Conservation (phyloP, 164 flowering plant genomes). For the Aristolochia fimbriata region DNA sequence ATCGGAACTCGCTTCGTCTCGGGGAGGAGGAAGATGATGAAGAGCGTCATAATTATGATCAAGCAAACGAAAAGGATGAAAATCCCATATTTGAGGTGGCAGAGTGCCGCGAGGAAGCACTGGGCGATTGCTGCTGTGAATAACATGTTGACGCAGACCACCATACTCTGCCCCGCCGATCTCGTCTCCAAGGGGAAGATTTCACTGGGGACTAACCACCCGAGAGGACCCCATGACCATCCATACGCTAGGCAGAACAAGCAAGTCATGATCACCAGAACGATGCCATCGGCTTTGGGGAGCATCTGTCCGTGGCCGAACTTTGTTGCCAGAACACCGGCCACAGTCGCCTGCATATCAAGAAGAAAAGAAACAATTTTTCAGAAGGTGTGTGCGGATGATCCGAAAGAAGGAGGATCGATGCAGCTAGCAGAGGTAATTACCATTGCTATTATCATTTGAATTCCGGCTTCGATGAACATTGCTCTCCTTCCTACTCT, state of each 20-base stretch:
- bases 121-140: constrained; percentile 84
- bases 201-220: constrained; percentile 94
- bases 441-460: constrained; percentile 74
- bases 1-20: constrained; percentile 94
- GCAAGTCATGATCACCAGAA: constrained; percentile 59
- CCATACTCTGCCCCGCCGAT: constrained; percentile 86
- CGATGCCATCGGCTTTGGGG: constrained; percentile 37
- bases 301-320: constrained; percentile 59
- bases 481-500: constrained; percentile 70
- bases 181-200: constrained; percentile 84
- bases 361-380: not conserved
- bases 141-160: constrained; percentile 73
- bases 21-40: constrained; percentile 74
- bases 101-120: constrained; percentile 65
- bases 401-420: too few relatives aligned
- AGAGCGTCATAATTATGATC: constrained; percentile 52
- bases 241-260: constrained; percentile 35
- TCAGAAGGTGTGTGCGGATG: too few relatives aligned
- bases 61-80: constrained; percentile 72
- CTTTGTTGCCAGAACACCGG: constrained; percentile 46
- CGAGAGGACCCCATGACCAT: constrained; percentile 93
- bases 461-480: constrained; percentile 72
- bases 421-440: too few relatives aligned
- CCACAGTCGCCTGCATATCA: constrained; percentile 41
- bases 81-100: constrained; percentile 68